Evolutionary conservation across 1,139 yeast species (phyloP), one percentile per base, ranked within the genome.

Genomic region (Candida gigantensis): DNA sequence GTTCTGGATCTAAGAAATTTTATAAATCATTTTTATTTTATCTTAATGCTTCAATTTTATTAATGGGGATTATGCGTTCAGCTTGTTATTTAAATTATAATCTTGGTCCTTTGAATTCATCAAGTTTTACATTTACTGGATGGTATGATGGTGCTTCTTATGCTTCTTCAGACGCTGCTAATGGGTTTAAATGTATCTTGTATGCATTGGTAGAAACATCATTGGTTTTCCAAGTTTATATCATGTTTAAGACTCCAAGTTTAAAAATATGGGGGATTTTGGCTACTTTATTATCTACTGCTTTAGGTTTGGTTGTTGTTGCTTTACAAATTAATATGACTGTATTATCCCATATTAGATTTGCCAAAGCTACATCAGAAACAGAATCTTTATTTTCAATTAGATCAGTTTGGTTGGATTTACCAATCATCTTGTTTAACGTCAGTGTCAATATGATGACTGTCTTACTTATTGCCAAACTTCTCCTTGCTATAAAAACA

Each of bases 381-480:
- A 1, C 20, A n/a, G 3, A 7, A 24, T 5, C n/a, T 32, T 5
- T 31, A 31, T 28, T 9, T 20, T 9, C n/a, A n/a, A 50, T 52
- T 3, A 37, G 44, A 11, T 58, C 68, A 74, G 56, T 61, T 7
- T 39, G 43, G 39, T 56, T 60, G 35, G 77, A 77, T 47, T 65
- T 76, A 3, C 80, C 87, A 2, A 60, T 70, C 5, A 78, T 86
- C 34, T 52, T 86, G 28, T 84, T 88, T 49, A 79, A 90, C 0
- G 74, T 77, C 0, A 81, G 95, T 0, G 74, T 89, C 13, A 72
- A 78, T 44, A 54, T 83, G 18, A 79, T 80, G 65, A 77, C 86
- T 27, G 42, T 77, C 1, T 60, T 86, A 21, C 67, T 90, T 30
- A 57, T 80, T 3, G 52, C 66, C 10, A 92, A 90, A 56, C 68